phyloP scores from a whole-genome alignment of 257 asterid species.

The Penstemon barbatus region DNA sequence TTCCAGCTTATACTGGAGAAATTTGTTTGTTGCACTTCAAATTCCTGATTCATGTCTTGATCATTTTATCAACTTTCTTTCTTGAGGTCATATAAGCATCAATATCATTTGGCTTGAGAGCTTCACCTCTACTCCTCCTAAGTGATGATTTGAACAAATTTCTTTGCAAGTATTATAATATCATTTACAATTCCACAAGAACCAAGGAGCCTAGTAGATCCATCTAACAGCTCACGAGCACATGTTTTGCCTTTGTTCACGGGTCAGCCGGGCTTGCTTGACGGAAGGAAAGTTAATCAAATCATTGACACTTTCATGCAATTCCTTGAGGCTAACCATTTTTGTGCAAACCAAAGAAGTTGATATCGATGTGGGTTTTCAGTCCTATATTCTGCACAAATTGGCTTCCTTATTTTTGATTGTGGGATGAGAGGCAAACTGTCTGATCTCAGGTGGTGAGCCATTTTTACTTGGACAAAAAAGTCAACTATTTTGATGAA shows the following conservation, averaged over 20 bases:
- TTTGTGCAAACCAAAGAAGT: constrained; percentile 20
- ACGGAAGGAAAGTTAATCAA: constrained; percentile 31
- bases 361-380: constrained; percentile 22
- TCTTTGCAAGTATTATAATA: constrained; percentile 25
- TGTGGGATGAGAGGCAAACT: constrained; percentile 44
- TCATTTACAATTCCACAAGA: constrained; percentile 29
- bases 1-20: not conserved
- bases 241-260: constrained; percentile 11
- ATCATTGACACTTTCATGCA: constrained; percentile 30
- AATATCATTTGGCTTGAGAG: constrained; percentile 21
- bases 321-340: constrained; percentile 27
- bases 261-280: constrained; percentile 23
- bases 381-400: constrained; percentile 30
- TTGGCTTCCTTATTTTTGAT: constrained; percentile 19
- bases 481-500: not conserved
- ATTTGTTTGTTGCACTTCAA: not conserved
- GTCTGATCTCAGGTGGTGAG: constrained; percentile 32
- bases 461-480: constrained; percentile 20
- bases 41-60: constrained; percentile 23
- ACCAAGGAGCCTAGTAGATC: constrained; percentile 35
- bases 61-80: constrained; percentile 25
- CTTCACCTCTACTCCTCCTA: constrained; percentile 22
- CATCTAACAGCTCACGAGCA: constrained; percentile 31
- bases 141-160: constrained; percentile 37
- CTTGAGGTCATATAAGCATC: constrained; percentile 21